Evolutionary conservation across 371 early-diverging fungal genomes (phyloP), one percentile per base, ranked within the genome.

Genomic region (Rhizopus delemar): DNA sequence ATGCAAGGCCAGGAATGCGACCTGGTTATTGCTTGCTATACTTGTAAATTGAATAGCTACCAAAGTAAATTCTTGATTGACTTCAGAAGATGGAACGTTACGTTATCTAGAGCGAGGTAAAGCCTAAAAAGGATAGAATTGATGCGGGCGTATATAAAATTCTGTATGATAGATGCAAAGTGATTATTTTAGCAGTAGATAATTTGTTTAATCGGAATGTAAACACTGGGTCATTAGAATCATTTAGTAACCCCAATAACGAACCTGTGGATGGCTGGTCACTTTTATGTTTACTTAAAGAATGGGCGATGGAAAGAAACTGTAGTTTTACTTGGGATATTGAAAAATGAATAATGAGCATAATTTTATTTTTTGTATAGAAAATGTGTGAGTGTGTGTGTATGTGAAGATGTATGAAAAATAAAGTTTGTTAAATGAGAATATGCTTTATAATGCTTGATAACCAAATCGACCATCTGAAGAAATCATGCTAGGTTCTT

Each of bases 1-100:
- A 77, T 85, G 74, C 86, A 85, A 66, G 86, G 86, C 2, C 82
- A 82, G 61, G 81, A 85, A 59, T 78, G 80, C 8, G 81, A 83
- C 41, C 43, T 83, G 13, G 77, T 85, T n/a, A 66, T 85, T 46
- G 79, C 79, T 22, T 83, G 83, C 50, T 85, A 81, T 63, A 68
- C 71, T 1, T 63, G 75, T 48, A 62, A 66, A 45, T 73, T 73
- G 29, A 63, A 73, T 11, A 46, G n/a, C 29, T 36, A 59, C 41
- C 49, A 59, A 56, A 32, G 59, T 53, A 62, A 67, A 11, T 81
- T 80, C 45, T 35, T 85, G 60, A 73, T 80, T 31, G 79, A 82
- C 46, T 73, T 80, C 33, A 75, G 75, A 61, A 75, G 84, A 9
- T 83, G 83, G 83, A 73, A 82, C 58, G 85, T 85, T 53, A 81